phyloP scores from a whole-genome alignment of 2,329 filamentous ascomycete genomes.

The Fusarium sp. region DNA sequence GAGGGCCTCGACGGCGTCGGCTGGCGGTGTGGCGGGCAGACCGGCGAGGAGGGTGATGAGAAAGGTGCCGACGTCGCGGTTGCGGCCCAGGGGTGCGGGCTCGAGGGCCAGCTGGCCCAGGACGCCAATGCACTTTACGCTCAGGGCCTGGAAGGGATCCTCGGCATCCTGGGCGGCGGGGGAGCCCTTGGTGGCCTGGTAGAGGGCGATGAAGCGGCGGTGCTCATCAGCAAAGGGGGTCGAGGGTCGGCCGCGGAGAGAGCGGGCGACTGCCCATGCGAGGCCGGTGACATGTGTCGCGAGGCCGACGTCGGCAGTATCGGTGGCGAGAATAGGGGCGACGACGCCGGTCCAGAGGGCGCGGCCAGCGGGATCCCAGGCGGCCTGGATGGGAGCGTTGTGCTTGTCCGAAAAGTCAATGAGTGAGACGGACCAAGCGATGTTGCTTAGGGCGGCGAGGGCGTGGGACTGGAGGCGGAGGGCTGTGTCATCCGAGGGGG shows the following conservation, averaged over 20 bases:
- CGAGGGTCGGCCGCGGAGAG: constrained; percentile 59
- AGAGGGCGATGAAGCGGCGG: constrained; percentile 73
- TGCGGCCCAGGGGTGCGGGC: constrained; percentile 64
- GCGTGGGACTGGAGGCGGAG: constrained; percentile 64
- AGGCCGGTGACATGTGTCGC: constrained; percentile 74
- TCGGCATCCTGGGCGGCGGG: constrained; percentile 45
- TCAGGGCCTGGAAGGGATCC: constrained; percentile 71
- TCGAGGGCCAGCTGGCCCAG: constrained; percentile 72
- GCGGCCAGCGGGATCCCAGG: constrained; percentile 66
- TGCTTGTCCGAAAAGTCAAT: constrained; percentile 68
- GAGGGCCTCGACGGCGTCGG: constrained; percentile 72
- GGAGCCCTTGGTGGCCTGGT: constrained; percentile 65
- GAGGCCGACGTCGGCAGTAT: constrained; percentile 71
- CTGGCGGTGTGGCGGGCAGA: constrained; percentile 64
- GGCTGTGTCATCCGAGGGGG: constrained; percentile 55
- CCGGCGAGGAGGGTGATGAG: constrained; percentile 66
- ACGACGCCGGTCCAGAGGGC: constrained; percentile 70
- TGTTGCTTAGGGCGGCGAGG: constrained; percentile 73
- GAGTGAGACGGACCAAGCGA: constrained; percentile 74
- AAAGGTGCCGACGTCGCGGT: constrained; percentile 74
- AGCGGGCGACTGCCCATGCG: constrained; percentile 73
- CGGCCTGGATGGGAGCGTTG: constrained; percentile 62
- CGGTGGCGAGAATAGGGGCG: constrained; percentile 67
- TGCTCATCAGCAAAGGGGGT: constrained; percentile 66
- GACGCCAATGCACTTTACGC: constrained; percentile 75